Evolutionary conservation across 2,329 filamentous ascomycete genomes (phyloP).

Genomic region (Beauveria scarabaeidicola): DNA sequence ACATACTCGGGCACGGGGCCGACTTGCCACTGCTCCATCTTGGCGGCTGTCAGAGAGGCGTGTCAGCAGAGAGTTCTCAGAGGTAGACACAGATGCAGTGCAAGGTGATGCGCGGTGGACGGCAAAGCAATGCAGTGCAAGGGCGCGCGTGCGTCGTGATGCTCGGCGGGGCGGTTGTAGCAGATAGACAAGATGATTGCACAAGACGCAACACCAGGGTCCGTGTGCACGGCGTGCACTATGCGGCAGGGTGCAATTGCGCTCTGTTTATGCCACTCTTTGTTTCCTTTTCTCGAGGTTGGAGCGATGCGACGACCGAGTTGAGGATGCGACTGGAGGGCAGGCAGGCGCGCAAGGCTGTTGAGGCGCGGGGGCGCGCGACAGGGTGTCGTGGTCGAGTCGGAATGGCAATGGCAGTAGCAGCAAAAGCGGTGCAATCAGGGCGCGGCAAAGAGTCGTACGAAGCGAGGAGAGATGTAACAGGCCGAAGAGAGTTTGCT

Average conservation of each 20-base stretch:
- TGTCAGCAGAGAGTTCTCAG: neutral
- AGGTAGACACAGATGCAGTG: neutral
- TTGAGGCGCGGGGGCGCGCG: neutral
- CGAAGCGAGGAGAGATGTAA: neutral
- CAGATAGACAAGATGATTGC: conserved; percentile 2
- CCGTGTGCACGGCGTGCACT: neutral
- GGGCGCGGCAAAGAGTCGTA: neutral
- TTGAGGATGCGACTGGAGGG: neutral
- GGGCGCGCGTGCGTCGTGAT: conserved; percentile 1
- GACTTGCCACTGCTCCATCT: conserved; percentile 55
- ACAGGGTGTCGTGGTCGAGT: neutral
- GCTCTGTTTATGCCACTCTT: too few relatives aligned
- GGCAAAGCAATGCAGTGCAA: conserved; percentile 5
- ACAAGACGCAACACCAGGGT: neutral
- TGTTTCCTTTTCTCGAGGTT: neutral
- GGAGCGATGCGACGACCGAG: neutral
- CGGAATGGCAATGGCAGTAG: neutral
- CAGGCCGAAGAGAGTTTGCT: neutral
- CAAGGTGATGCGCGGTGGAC: neutral
- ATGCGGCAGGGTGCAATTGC: neutral
- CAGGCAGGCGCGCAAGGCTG: neutral
- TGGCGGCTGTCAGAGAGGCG: neutral
- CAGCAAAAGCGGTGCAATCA: neutral
- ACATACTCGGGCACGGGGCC: conserved; percentile 53
- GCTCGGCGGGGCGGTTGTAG: conserved; percentile 1